Percentiles rank a stretch among this genome's conserved stretches.
These are phyloP conservation scores for Persicaria maculosa DNA, from an alignment of 148 eudicot genomes.

Conservation along the genomic window DNA sequence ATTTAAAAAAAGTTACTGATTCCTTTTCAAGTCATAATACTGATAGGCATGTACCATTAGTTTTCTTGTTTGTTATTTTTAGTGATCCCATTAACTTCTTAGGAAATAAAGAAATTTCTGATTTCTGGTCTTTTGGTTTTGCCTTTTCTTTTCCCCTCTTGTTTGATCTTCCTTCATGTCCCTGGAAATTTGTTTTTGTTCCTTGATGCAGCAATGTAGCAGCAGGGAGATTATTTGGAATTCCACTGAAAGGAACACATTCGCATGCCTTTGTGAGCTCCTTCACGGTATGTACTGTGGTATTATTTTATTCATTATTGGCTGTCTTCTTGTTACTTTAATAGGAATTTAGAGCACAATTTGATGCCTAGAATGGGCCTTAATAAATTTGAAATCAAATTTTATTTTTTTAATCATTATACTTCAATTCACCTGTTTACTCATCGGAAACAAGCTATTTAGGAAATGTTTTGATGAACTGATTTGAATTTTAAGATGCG, in stretches of 20 bases:
- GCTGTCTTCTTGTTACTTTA: not conserved
- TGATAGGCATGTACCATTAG: too few species aligned
- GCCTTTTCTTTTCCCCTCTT: constrained; percentile 14
- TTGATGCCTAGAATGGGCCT: not conserved
- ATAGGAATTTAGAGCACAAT: not conserved
- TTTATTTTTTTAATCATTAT: too few species aligned
- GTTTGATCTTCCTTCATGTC: not conserved
- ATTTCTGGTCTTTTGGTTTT: not conserved
- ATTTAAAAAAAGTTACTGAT: too few species aligned
- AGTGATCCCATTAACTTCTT: too few species aligned
- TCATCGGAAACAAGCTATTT: too few species aligned
- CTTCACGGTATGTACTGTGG: constrained; percentile 44
- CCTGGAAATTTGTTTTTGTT: not conserved
- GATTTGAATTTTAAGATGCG: too few species aligned
- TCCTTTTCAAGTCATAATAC: too few species aligned
- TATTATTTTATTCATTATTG: not conserved
- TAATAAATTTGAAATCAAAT: too few species aligned
- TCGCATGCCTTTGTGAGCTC: constrained; percentile 99
- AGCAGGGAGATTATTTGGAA: constrained; percentile 95
- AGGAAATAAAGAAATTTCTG: too few species aligned
- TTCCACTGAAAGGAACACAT: constrained; percentile 92
- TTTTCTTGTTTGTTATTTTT: too few species aligned
- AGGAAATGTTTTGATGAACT: too few species aligned
- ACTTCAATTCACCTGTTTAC: too few species aligned
- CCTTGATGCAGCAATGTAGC: constrained; percentile 69